These are phyloP conservation scores for Hamigera avellanea DNA, from an alignment of 495 filamentous ascomycete genomes.

Conservation along the genomic window DNA sequence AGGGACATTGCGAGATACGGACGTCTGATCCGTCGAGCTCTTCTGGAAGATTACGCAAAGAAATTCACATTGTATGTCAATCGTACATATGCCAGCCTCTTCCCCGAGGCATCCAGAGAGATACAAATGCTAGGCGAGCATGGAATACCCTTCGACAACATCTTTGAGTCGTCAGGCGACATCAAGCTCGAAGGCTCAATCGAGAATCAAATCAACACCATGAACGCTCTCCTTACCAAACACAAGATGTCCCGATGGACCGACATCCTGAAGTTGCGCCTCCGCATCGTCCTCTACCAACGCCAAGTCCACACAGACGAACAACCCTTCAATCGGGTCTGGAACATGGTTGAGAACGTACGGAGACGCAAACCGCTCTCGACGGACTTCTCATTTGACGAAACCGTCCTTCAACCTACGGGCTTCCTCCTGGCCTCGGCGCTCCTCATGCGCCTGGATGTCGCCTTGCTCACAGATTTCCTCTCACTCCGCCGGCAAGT, in stretches of 20 bases:
- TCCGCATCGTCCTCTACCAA: constrained; percentile 29
- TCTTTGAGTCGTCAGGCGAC: neutral
- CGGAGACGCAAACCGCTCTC: constrained; percentile 25
- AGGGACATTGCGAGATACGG: constrained; percentile 54
- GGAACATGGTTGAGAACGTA: constrained; percentile 41
- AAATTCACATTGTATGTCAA: constrained; percentile 48
- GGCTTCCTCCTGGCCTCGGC: constrained; percentile 35
- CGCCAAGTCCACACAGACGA: constrained; percentile 38
- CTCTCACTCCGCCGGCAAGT: constrained; percentile 17
- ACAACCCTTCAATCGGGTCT: constrained; percentile 52
- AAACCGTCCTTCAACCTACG: constrained; percentile 34
- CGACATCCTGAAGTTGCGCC: constrained; percentile 25
- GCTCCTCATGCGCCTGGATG: constrained; percentile 44
- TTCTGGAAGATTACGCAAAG: constrained; percentile 57
- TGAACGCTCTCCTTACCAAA: constrained; percentile 2
- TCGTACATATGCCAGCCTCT: constrained; percentile 36
- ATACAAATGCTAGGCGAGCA: constrained; percentile 6
- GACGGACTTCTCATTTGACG: constrained; percentile 34
- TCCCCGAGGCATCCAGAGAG: constrained; percentile 22
- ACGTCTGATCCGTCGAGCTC: constrained; percentile 49
- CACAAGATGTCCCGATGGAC: constrained; percentile 23
- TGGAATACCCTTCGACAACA: neutral
- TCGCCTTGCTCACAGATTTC: constrained; percentile 46
- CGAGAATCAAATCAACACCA: constrained; percentile 1
- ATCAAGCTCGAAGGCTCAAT: constrained; percentile 11